phyloP scores from a whole-genome alignment of 2,329 filamentous ascomycete species.

The Fonsecaea pedrosoi region DNA sequence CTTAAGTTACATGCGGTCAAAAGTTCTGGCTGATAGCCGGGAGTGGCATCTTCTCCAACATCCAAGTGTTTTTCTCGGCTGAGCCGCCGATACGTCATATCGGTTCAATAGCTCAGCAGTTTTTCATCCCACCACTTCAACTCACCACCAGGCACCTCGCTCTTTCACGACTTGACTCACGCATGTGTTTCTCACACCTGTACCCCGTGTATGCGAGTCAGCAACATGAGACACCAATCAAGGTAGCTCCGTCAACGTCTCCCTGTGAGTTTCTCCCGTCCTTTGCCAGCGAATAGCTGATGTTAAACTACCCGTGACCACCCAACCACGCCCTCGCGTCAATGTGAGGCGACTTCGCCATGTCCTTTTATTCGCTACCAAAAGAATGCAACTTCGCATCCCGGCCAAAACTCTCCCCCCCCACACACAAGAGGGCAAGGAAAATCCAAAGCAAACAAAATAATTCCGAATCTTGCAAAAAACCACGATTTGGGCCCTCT shows the following conservation, averaged over 20 bases:
- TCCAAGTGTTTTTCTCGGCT: background rate
- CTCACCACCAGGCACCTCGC: background rate
- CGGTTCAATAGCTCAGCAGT: background rate
- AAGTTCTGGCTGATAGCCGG: conserved; percentile 12
- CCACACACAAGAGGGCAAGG: conserved; percentile 3
- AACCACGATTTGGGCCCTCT: conserved; percentile 18
- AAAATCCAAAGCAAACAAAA: conserved; percentile 5
- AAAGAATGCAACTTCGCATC: conserved; percentile 8
- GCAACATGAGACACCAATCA: background rate
- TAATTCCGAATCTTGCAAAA: conserved; percentile 30
- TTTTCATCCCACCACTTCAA: background rate
- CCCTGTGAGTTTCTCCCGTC: background rate
- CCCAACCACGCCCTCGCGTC: background rate
- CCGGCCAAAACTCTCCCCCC: conserved; percentile 10
- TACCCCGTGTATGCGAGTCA: background rate
- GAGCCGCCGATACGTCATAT: background rate
- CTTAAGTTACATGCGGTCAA: background rate
- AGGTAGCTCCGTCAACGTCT: background rate
- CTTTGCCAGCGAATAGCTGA: background rate
- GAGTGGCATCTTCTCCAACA: background rate
- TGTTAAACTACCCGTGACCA: background rate
- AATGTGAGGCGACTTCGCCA: background rate
- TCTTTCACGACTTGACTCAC: background rate
- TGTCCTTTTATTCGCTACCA: background rate
- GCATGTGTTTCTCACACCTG: background rate